Base-by-base conservation (phyloP, 2,329 filamentous ascomycete genomes). In the Colletotrichum sidae region DNA sequence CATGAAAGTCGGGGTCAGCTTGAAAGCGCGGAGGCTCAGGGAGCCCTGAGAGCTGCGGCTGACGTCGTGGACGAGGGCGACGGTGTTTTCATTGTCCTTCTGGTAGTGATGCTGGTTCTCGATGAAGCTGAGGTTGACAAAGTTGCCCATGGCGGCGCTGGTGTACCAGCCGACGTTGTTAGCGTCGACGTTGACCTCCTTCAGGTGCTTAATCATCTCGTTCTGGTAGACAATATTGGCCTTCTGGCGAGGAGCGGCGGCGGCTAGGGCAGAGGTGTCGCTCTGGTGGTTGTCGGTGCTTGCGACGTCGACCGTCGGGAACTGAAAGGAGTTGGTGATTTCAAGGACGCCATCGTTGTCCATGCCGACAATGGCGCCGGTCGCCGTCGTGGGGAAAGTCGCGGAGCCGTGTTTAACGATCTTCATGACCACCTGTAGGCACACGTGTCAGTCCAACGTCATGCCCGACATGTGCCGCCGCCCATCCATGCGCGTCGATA, bases 101-200 rank as follows among this genome's bases (percentile, higher is more conserved):
- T 99, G 96, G 85, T 97, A 98, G 84, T 94, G 92, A 82, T 90
- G 94, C 81, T 97, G 94, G 84, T 98, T 99, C 87, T 99, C 96
- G 80, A 99, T 92, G 77, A 97, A 94, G 84, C 91, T 92, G 76
- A 92, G 80, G 84, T 94, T 97, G 85, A 98, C 87, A 73, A 98
- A 98, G 86, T 97, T 98, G 80, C 96, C 96, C 92, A 99, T 96
- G 79, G 94, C 97, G 69, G 94, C 93, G 83, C 94, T 97, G 65
- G 94, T 97, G 84, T 99, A 99, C 94, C 94, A 99, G 74, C 96
- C 96, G 67, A 97, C 93, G 75, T 93, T 96, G 85, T 98, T 97
- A 70, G 96, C 96, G 79, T 99, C 96, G 66, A 98, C 92, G 79
- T 98, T 99, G 75, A 99, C 96, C 81, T 98, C 96, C 78, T 95